phyloP scores from a whole-genome alignment of 331 rosid genomes.

The Ulmus americana region DNA sequence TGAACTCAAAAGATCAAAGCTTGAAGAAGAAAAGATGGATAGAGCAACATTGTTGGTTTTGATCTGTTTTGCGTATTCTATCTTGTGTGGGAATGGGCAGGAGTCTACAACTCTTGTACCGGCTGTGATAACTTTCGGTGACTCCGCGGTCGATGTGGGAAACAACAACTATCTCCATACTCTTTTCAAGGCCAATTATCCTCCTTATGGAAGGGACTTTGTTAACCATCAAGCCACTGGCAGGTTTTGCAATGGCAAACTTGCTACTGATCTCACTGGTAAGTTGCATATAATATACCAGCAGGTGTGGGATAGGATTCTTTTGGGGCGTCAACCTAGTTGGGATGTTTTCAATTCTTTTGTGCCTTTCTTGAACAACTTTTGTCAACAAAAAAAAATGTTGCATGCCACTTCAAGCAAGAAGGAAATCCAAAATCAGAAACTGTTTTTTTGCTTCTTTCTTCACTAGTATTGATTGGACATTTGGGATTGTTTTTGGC shows the following conservation, averaged over 20 bases:
- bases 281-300: background rate
- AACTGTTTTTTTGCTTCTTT: too few species aligned
- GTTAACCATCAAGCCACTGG: slow-evolving; percentile 70
- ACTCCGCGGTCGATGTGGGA: slow-evolving; percentile 81
- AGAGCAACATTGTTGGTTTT: slow-evolving; percentile 27
- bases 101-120: slow-evolving; percentile 61
- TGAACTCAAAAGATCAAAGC: slow-evolving; percentile 14
- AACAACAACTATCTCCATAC: slow-evolving; percentile 74
- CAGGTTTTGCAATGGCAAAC: slow-evolving; percentile 82
- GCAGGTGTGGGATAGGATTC: too few species aligned
- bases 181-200: slow-evolving; percentile 67
- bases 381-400: too few species aligned
- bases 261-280: slow-evolving; percentile 91
- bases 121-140: slow-evolving; percentile 76
- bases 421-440: too few species aligned
- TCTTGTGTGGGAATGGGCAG: slow-evolving; percentile 45
- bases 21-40: slow-evolving; percentile 28
- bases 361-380: too few species aligned
- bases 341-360: too few species aligned
- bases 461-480: background rate
- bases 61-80: slow-evolving; percentile 32
- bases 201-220: slow-evolving; percentile 93
- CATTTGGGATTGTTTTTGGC: slow-evolving; percentile 3
- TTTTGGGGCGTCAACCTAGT: too few species aligned
- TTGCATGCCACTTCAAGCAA: too few species aligned